Evolutionary conservation across 2,329 filamentous ascomycete species (phyloP).

Genomic region (Beauveria varroae): DNA sequence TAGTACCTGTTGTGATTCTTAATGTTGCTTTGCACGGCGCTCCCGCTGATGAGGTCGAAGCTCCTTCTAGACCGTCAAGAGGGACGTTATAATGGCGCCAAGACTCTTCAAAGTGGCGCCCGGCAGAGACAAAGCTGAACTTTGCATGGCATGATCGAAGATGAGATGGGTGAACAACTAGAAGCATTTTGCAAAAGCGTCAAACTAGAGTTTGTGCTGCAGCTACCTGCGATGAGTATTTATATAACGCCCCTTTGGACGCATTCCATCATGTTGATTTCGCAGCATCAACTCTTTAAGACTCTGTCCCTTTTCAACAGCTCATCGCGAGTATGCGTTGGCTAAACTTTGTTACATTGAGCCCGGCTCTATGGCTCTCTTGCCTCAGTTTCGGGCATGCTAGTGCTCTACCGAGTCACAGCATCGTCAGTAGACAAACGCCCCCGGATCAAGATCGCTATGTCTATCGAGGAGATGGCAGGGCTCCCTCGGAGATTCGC

Average conservation of each 20-base stretch:
- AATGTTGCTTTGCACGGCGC: no score
- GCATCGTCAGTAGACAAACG: neutral
- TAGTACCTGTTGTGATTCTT: no score
- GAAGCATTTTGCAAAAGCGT: no score
- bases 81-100: no score
- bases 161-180: no score
- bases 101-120: no score
- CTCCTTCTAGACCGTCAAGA: no score
- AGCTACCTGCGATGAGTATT: neutral
- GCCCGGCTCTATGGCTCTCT: neutral
- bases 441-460: neutral
- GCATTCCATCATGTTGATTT: neutral
- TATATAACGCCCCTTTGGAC: neutral
- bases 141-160: no score
- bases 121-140: no score
- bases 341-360: neutral
- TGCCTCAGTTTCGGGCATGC: neutral
- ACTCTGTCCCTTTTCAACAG: neutral
- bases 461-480: constrained; percentile 12
- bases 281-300: neutral
- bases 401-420: neutral
- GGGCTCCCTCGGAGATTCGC: neutral
- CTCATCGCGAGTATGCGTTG: neutral
- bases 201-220: no score
- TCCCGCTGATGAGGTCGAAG: no score